A percentile compares a stretch with the other conserved stretches of the same genome.
Conservation (phyloP, 768 basidiomycete species). For the Boletus rex-veris region DNA sequence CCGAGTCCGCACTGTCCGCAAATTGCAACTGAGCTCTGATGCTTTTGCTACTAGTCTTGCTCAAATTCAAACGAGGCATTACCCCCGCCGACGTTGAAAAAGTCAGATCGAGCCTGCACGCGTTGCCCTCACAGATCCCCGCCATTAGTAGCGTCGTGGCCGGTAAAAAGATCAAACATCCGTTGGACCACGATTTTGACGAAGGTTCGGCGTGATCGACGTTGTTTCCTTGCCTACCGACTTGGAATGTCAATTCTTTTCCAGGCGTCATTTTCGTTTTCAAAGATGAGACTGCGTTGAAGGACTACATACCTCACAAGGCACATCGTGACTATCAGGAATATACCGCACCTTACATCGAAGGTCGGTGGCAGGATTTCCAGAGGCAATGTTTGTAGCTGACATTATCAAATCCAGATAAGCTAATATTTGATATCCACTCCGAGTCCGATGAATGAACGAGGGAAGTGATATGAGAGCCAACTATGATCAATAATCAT, state of each 20-base stretch:
- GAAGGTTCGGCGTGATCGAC: conserved; percentile 11
- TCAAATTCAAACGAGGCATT: conserved; percentile 20
- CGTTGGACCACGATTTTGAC: conserved; percentile 21
- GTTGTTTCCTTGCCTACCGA: neutral
- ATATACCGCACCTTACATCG: conserved; percentile 5
- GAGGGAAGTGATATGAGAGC: neutral
- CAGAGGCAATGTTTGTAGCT: neutral
- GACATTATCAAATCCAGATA: conserved; percentile 6
- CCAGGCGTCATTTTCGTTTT: conserved; percentile 25
- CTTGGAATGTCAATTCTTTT: neutral
- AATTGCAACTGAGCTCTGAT: too few species aligned
- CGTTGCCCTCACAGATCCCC: conserved; percentile 18
- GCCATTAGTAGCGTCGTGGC: conserved; percentile 10
- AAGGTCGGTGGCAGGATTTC: conserved; percentile 12
- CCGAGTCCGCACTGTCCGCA: too few species aligned
- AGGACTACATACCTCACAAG: conserved; percentile 12
- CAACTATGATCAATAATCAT: too few species aligned
- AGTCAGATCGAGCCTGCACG: neutral
- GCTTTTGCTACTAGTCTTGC: conserved; percentile 12
- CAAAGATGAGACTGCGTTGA: conserved; percentile 13
- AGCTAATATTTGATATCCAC: conserved; percentile 24
- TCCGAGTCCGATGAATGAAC: conserved; percentile 5
- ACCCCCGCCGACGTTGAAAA: conserved; percentile 4
- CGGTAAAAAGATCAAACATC: conserved; percentile 17
- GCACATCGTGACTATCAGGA: conserved; percentile 11